Evolutionary conservation across 257 asterid species (phyloP).

Genomic region (Penstemon davidsonii): DNA sequence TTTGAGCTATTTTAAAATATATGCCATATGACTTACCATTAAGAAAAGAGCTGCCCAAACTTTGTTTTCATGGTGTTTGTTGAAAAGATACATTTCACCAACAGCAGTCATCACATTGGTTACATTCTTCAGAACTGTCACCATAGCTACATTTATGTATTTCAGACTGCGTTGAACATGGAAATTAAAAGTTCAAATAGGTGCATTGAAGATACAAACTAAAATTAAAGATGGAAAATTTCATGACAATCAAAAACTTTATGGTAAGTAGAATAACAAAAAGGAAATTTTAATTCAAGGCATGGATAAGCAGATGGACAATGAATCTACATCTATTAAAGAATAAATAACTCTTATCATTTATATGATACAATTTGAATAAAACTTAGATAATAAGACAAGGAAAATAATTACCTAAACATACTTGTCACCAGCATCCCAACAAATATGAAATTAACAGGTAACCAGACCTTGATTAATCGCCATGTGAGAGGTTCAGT

Average conservation of each 20-base stretch:
- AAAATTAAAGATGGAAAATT: conserved; percentile 12
- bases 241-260: conserved; percentile 17
- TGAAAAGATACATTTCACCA: conserved; percentile 93
- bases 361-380: conserved; percentile 3
- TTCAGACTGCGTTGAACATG: conserved; percentile 58
- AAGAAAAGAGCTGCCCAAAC: conserved; percentile 98
- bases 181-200: neutral
- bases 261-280: neutral
- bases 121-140: conserved; percentile 96
- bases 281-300: conserved; percentile 18
- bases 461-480: conserved; percentile 92
- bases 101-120: conserved; percentile 96
- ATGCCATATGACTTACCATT: conserved; percentile 57
- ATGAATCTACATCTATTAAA: conserved; percentile 3
- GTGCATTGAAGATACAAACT: conserved; percentile 8
- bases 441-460: conserved; percentile 86
- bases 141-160: conserved; percentile 96
- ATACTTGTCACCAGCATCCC: conserved; percentile 99
- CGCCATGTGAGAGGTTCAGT: conserved; percentile 90
- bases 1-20: neutral
- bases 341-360: neutral
- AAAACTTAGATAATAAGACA: conserved; percentile 2
- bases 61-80: conserved; percentile 82
- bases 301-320: neutral
- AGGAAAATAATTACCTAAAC: conserved; percentile 69